phyloP scores from a whole-genome alignment of 148 eudicot species.

The Rhododendron vialii region DNA sequence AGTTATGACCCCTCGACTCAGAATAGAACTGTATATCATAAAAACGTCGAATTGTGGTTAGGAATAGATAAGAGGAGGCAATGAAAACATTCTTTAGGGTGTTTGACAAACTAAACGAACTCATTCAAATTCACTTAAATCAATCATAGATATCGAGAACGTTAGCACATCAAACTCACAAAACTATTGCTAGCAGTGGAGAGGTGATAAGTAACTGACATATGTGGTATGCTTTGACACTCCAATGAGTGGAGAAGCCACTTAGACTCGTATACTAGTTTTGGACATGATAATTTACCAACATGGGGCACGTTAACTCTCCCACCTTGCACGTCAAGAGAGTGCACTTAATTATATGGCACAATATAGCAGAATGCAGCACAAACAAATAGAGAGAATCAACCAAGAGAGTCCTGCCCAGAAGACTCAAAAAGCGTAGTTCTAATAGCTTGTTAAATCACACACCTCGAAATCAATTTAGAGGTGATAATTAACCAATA shows the following conservation, averaged over 20 bases:
- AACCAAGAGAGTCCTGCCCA: background rate
- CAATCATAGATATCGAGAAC: no score
- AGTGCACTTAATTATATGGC: background rate
- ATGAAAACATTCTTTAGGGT: background rate
- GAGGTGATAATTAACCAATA: background rate
- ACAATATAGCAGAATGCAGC: background rate
- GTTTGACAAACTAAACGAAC: background rate
- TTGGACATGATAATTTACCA: no score
- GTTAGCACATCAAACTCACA: no score
- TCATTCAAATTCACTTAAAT: background rate
- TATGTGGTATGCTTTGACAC: no score
- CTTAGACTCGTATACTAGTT: no score
- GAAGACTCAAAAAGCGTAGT: background rate
- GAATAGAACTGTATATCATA: slow-evolving; percentile 64
- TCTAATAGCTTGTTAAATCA: background rate
- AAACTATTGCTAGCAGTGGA: no score
- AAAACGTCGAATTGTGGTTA: background rate
- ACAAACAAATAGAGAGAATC: background rate
- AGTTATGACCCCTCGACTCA: slow-evolving; percentile 89
- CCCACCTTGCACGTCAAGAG: background rate
- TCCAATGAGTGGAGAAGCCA: no score
- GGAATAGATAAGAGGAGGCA: background rate
- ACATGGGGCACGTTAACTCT: no score
- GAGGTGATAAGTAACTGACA: no score
- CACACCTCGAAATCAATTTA: background rate